Evolutionary conservation across 192 early-diverging fungal genomes (phyloP), one percentile per base, ranked within the genome.

Genomic region (Backusella tuberculispora): DNA sequence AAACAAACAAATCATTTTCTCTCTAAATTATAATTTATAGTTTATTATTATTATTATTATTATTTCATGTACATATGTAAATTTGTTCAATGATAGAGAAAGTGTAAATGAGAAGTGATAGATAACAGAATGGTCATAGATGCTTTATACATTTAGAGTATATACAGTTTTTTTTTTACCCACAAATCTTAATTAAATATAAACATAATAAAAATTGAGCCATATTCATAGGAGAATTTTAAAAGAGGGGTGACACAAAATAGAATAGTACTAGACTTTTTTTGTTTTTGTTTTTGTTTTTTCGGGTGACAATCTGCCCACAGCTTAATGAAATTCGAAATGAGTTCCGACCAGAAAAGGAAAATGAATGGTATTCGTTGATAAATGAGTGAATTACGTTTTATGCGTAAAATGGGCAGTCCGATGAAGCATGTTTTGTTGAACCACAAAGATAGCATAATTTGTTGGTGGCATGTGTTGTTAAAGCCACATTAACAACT

Each of bases 131-230:
- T 60, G 53, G 24, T 24, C 53, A 60, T 60, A 60, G 21, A 60
- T 53, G 50, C 50, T 53, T 53, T 53, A 53, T 53, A 53, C 50
- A 53, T 21, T 53, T 19, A 53, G 48, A 50, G n/a, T 53, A 53
- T 53, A 21, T 19, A 53, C 12, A 34, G 2, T 24, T 26, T 26
- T 60, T 45, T 46, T 56, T 60, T 60, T 60, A 26, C 53, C 53
- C 53, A 60, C 53, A 60, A 53, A 53, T 53, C 50, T 53, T 53
- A 53, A 53, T 53, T 53, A 53, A 53, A 60, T 60, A 60, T 60
- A 60, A 60, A 60, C 53, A 26, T 60, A 60, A 60, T 60, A 60
- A 60, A 60, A 60, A 60, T 56, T 56, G 50, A 56, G 50, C 50
- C 50, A 56, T 56, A 56, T 60, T n/a, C 53, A 60, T 60, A 60